phyloP scores from a whole-genome alignment of 2,329 filamentous ascomycete genomes.

The Orbilia blumenaviensis region DNA sequence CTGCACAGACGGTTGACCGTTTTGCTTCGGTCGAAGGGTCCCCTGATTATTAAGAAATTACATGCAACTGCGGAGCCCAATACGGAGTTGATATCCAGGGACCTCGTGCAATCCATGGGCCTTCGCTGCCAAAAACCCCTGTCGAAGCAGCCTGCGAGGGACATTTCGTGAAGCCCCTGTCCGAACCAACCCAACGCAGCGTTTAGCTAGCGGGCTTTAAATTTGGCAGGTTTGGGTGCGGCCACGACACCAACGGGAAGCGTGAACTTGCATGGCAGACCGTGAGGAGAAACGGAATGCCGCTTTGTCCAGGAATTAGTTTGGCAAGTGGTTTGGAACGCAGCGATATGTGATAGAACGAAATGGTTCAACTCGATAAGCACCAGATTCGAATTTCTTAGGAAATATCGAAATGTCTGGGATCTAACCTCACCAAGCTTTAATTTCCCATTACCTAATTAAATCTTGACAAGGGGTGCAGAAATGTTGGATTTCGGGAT shows the following conservation, averaged over 20 bases:
- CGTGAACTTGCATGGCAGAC: not conserved
- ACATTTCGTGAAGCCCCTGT: constrained; percentile 22
- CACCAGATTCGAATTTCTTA: not conserved
- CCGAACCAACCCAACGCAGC: constrained; percentile 12
- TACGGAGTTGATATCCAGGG: constrained; percentile 33
- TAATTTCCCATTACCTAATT: not conserved
- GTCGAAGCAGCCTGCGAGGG: constrained; percentile 23
- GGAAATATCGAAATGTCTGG: not conserved
- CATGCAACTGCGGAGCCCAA: constrained; percentile 28
- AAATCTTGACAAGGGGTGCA: not conserved
- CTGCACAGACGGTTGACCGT: not conserved
- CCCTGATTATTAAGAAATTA: constrained; percentile 48
- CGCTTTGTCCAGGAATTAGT: not conserved
- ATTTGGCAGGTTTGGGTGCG: not conserved
- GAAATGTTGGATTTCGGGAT: constrained; percentile 30
- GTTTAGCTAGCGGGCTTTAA: not conserved
- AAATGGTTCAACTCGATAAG: not conserved
- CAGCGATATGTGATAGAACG: constrained; percentile 8
- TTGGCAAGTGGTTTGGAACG: not conserved
- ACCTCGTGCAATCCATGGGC: constrained; percentile 30
- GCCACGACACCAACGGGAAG: not conserved
- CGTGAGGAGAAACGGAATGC: constrained; percentile 3
- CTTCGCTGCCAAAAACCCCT: constrained; percentile 22
- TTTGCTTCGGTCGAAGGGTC: constrained; percentile 13
- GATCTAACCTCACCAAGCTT: not conserved